Base-by-base conservation (phyloP, 306 rosid species). In the Citrullus mucosospermus region DNA sequence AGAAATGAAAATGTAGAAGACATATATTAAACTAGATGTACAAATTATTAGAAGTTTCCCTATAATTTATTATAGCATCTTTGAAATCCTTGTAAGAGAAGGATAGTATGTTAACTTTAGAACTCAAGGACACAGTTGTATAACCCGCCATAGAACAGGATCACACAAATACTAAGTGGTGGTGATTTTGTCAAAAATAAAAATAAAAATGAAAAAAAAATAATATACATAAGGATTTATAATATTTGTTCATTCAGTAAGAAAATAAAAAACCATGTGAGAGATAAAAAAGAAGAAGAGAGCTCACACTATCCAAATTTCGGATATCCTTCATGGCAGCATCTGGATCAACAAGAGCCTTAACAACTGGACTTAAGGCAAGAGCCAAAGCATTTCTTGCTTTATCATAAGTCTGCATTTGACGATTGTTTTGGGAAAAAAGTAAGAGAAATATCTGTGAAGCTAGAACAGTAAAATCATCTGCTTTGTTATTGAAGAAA, bases 331-430 rank as follows among this genome's bases (percentile, higher is more conserved):
- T 83, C 93, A 95, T 71, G 79, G 98, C 99, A 78, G 91, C 99
- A 87, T 95, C 98, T 70, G 99, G 97, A 83, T 95, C 81, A 78
- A 95, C 90, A 80, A 95, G 98, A 85, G 99, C 97, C 86, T 51
- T 92, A 77, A 95, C 99, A 84, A 95, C 98, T 44, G 99, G 99
- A 88, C 99, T 95, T 79, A 91, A 85, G 38, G 98, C 98, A 65
- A 95, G 97, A 79, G 99, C 99, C 82, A 95, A 32, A 11, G 99
- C 99, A 83, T 92, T 95, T 85, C 99, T 92, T 82, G 98, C 99
- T 85, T 92, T 95, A 80, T 95, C 98, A 83, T 92, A 95, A 18
- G 97, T 85, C 99, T 95, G 91, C 83, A 83, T 55, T 71, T 76
- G 65, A 80, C 66, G 39, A 86, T 60, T 28, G 76, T 25, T 9